Evolutionary conservation across 75 land plant species (phyloP).

Genomic region (Larix kaempferi): DNA sequence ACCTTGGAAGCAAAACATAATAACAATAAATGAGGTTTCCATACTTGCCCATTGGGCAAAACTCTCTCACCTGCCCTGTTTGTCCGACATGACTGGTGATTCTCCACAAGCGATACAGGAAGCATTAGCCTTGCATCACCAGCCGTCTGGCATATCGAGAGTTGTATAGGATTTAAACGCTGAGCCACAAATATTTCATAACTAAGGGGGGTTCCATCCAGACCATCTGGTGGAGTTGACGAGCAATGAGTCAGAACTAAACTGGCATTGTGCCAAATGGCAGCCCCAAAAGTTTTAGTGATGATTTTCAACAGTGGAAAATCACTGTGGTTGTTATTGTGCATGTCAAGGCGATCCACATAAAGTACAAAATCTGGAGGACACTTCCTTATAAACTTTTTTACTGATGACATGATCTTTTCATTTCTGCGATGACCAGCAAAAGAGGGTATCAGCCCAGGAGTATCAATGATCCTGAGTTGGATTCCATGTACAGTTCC

Average conservation of each 20-base stretch:
- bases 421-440: conserved; percentile 51
- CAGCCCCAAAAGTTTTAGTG: conserved; percentile 77
- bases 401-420: conserved; percentile 61
- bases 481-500: conserved; percentile 76
- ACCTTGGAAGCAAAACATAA: conserved; percentile 75
- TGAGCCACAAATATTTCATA: conserved; percentile 72
- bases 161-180: conserved; percentile 68
- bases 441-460: conserved; percentile 58
- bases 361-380: conserved; percentile 85
- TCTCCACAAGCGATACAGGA: conserved; percentile 83
- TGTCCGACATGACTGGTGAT: conserved; percentile 66
- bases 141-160: conserved; percentile 64
- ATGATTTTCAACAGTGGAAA: conserved; percentile 74
- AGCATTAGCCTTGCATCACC: conserved; percentile 71
- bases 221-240: conserved; percentile 73
- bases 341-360: conserved; percentile 80
- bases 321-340: conserved; percentile 60
- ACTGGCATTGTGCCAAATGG: conserved; percentile 88
- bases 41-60: conserved; percentile 81
- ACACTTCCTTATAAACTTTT: conserved; percentile 54
- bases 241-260: conserved; percentile 85
- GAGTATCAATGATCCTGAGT: conserved; percentile 79
- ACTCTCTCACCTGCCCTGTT: conserved; percentile 64
- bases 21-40: conserved; percentile 73
- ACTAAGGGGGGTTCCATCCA: conserved; percentile 65